Conservation (phyloP, 495 filamentous ascomycete species). For the Bombardia bombarda region DNA sequence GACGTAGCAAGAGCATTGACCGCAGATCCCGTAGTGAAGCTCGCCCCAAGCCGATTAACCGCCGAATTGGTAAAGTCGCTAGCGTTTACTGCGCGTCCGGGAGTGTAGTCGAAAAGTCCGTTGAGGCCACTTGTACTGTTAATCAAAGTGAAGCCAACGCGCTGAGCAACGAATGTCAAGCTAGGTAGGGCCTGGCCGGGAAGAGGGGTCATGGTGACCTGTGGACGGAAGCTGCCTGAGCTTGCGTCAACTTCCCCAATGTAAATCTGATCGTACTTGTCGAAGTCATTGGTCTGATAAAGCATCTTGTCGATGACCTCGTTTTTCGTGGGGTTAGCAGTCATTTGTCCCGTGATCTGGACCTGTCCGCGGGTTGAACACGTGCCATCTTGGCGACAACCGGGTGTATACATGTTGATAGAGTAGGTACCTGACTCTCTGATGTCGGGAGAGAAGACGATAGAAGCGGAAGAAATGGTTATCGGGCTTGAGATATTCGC, state of each 20-base stretch:
- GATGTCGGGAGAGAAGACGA: conserved; percentile 80
- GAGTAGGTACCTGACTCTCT: conserved; percentile 84
- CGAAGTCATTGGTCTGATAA: conserved; percentile 84
- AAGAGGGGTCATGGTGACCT: conserved; percentile 67
- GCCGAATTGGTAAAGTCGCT: conserved; percentile 60
- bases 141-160: conserved; percentile 68
- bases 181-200: conserved; percentile 52
- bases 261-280: conserved; percentile 92
- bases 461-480: conserved; percentile 49
- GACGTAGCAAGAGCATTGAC: conserved; percentile 55
- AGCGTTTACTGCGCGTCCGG: conserved; percentile 45
- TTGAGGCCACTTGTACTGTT: conserved; percentile 69
- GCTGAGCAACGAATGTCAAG: conserved; percentile 76
- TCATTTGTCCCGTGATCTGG: conserved; percentile 67
- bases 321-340: conserved; percentile 37
- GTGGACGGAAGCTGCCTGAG: conserved; percentile 66
- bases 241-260: conserved; percentile 73
- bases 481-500: conserved; percentile 48
- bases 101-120: conserved; percentile 85
- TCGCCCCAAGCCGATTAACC: conserved; percentile 64
- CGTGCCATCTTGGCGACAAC: conserved; percentile 70
- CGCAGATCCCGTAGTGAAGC: conserved; percentile 54
- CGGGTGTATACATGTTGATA: conserved; percentile 83
- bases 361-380: conserved; percentile 70
- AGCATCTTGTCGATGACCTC: conserved; percentile 44